Conservation (phyloP, 495 filamentous ascomycete species). For the Xylaria cubensis region DNA sequence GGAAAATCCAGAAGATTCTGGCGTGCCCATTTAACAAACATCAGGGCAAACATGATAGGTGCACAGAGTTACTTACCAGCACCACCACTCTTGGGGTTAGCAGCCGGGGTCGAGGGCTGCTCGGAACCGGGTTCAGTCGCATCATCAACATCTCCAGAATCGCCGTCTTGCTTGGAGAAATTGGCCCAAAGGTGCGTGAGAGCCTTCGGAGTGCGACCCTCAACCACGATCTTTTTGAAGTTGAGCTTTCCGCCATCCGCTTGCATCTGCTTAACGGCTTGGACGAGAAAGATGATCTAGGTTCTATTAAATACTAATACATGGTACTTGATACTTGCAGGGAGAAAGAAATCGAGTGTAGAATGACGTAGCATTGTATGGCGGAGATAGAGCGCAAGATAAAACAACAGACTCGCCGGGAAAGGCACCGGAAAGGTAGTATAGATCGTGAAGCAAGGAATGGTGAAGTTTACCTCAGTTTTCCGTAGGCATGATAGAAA, state of each 20-base stretch:
- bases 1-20: background rate
- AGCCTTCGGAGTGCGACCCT: conserved; percentile 40
- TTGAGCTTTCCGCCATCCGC: conserved; percentile 25
- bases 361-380: background rate
- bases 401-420: background rate
- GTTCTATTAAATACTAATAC: background rate
- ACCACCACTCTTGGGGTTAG: background rate
- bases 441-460: background rate
- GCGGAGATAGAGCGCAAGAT: background rate
- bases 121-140: background rate
- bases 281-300: conserved; percentile 44
- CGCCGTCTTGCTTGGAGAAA: conserved; percentile 4
- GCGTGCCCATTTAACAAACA: background rate
- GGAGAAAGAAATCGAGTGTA: background rate
- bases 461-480: background rate
- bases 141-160: background rate
- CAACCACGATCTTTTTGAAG: conserved; percentile 20
- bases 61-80: conserved; percentile 14
- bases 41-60: background rate
- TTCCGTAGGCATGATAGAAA: background rate
- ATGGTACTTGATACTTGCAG: background rate
- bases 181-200: conserved; percentile 28
- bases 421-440: background rate
- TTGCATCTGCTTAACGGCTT: conserved; percentile 30
- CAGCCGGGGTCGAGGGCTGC: conserved; percentile 6